A percentile compares a stretch with the other conserved stretches of the same genome.
These are phyloP conservation scores for Leptodermis oblonga DNA, from an alignment of 257 asterid species.

Conservation along the genomic window DNA sequence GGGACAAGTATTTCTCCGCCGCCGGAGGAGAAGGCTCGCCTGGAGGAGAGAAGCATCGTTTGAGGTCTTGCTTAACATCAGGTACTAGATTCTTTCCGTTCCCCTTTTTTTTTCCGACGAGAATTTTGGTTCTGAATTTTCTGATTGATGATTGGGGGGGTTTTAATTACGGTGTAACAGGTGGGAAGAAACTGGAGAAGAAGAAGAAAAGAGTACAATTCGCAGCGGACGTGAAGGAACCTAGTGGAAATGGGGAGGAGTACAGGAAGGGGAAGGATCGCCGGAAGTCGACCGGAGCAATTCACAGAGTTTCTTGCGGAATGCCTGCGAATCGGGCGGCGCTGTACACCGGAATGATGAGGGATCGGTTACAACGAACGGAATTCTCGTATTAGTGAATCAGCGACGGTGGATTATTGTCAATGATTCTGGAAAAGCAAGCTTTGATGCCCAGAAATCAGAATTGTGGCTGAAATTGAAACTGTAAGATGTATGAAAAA, in stretches of 20 bases:
- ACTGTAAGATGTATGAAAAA: background rate
- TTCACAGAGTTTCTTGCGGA: slow-evolving; percentile 26
- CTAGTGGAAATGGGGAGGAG: slow-evolving; percentile 45
- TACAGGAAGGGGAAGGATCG: slow-evolving; percentile 44
- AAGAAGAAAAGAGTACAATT: slow-evolving; percentile 56
- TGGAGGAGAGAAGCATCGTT: slow-evolving; percentile 5
- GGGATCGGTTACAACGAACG: slow-evolving; percentile 46
- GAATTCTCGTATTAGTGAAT: slow-evolving; percentile 37
- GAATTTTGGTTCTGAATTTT: background rate
- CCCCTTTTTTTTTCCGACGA: background rate
- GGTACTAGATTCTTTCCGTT: slow-evolving; percentile 26
- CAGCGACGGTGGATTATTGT: background rate
- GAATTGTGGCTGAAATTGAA: background rate
- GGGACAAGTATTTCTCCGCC: slow-evolving; percentile 31
- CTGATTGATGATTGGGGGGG: background rate
- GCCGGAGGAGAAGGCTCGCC: background rate
- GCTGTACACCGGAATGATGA: slow-evolving; percentile 63
- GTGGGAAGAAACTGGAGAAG: slow-evolving; percentile 26
- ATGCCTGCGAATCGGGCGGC: slow-evolving; percentile 64
- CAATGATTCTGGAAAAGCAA: too few species aligned
- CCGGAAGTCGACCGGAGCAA: slow-evolving; percentile 8
- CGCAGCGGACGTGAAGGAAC: slow-evolving; percentile 68
- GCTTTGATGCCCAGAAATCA: too few species aligned
- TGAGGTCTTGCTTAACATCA: slow-evolving; percentile 60
- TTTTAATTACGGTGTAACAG: slow-evolving; percentile 12